Conservation (phyloP, 148 eudicot genomes). For the Rhododendron molle region DNA sequence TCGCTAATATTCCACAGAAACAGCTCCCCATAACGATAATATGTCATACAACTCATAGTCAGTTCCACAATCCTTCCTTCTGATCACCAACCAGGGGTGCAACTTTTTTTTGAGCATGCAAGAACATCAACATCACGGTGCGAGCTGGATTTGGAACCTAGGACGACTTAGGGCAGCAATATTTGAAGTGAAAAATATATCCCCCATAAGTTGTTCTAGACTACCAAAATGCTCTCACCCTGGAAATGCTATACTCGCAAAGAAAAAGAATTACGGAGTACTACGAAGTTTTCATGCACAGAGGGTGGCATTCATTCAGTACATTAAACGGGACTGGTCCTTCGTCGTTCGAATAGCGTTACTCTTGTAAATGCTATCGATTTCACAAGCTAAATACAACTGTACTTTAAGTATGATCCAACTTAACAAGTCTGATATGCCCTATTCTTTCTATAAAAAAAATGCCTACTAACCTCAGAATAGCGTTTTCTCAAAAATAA, state of each 20-base stretch:
- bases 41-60: neutral
- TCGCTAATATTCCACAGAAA: neutral
- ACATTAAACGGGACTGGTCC: neutral
- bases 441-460: neutral
- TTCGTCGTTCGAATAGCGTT: neutral
- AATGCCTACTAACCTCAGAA: neutral
- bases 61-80: neutral
- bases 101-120: neutral
- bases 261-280: neutral
- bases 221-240: neutral
- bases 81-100: neutral
- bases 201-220: neutral
- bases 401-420: neutral
- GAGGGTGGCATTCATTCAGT: neutral
- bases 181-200: neutral
- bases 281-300: neutral
- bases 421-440: neutral
- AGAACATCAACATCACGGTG: neutral
- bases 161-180: neutral
- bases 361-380: neutral
- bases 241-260: neutral
- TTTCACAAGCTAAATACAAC: neutral
- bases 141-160: neutral
- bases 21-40: neutral
- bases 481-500: neutral